Evolutionary conservation across 371 early-diverging fungal species (phyloP).

Genomic region (Mortierella sp.): DNA sequence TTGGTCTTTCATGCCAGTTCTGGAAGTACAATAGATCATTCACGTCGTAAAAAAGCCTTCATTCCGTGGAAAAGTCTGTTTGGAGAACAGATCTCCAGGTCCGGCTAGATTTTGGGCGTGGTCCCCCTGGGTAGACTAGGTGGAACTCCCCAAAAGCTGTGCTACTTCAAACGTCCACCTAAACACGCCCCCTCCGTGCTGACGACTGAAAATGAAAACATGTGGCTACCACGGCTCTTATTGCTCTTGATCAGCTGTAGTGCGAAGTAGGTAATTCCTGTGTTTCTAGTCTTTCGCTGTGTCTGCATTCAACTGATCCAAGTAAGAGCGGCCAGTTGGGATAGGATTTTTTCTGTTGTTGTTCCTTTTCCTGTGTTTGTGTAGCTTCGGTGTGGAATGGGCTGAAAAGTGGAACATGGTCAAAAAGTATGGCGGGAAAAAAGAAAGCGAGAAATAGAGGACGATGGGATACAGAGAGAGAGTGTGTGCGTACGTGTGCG

Average conservation of each 20-base stretch:
- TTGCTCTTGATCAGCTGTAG: slow-evolving; percentile 1
- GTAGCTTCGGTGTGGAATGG: slow-evolving; percentile 8
- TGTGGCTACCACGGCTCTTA: not conserved
- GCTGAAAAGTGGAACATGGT: slow-evolving; percentile 18
- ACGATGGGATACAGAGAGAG: not conserved
- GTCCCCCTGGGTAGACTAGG: not conserved
- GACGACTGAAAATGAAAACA: not conserved
- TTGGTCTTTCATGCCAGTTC: slow-evolving; percentile 14
- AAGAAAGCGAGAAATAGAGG: slow-evolving; percentile 6
- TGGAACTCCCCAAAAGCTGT: not conserved
- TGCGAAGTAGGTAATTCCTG: not conserved
- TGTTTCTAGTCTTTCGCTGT: not conserved
- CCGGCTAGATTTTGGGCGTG: not conserved
- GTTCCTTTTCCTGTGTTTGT: slow-evolving; percentile 2
- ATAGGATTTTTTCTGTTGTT: not conserved
- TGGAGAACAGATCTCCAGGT: not conserved
- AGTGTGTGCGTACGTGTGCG: not conserved
- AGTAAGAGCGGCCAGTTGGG: not conserved
- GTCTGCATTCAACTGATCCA: not conserved
- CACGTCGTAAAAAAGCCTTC: not conserved
- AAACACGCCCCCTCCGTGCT: not conserved
- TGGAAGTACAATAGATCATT: slow-evolving; percentile 1
- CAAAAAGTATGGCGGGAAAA: slow-evolving; percentile 14
- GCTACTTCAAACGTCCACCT: slow-evolving; percentile 2
- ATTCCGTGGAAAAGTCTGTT: not conserved